Base-by-base conservation (phyloP, 2,329 filamentous ascomycete species). In the Lasiodiplodia theobromae region DNA sequence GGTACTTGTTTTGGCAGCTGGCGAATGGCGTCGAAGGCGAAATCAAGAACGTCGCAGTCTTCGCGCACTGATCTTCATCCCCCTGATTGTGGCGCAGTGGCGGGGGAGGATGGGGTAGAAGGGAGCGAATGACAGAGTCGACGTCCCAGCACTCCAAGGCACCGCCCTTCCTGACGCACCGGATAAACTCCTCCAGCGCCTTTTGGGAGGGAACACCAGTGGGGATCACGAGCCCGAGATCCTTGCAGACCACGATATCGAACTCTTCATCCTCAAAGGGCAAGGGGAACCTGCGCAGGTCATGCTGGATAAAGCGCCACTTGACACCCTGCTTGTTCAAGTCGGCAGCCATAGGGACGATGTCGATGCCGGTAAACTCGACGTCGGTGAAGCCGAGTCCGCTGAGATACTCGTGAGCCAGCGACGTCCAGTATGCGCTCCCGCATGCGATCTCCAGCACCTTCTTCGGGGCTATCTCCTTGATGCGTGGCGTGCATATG, bases 361-460 rank as follows among this genome's bases (percentile, higher is more conserved):
- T 88, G 76, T 97, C 94, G 51, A 97, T 80, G 1, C 94, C 94
- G 0, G 91, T 92, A 76, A 96, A 97, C 5, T 88, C 87, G 25
- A 96, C 89, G 70, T 89, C 86, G 4, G 85, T 81, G 75, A 91
- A 86, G 16, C 93, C 93, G 67, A 87, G 84, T 60, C 88, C 86
- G 68, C 87, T 85, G 76, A 94, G 93, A 79, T 92, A 91, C 44
- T 92, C 88, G 78, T 97, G 91, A 78, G 93, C 96, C 83, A 93
- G 89, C 38, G 92, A 91, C 73, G 92, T 94, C 94, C 94, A 97
- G 77, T 96, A 92, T 28, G 89, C 95, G 23, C 91, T 91, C 21
- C 94, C 94, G 78, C 95, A 98, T 37, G 90, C 94, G 40, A 97
- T 81, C 76, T 98, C 95, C 28, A 98, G 85, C 34, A 98, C 91